Conservation (phyloP, 2,329 filamentous ascomycete genomes). For the Monosporascus sp. region DNA sequence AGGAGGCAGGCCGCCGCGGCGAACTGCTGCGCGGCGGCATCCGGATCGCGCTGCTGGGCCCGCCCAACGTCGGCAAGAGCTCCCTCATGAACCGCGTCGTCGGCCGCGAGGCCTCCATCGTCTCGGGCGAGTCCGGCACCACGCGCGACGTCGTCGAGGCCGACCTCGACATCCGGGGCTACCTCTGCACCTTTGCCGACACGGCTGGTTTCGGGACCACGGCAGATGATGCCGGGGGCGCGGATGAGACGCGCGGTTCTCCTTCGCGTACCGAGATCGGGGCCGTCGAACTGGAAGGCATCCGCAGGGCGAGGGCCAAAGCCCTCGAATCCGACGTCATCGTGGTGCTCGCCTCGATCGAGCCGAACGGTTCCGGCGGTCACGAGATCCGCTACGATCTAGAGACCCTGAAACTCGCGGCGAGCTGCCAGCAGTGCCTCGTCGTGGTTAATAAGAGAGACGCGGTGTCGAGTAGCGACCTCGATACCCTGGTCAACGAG, state of each 20-base stretch:
- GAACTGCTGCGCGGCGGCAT: constrained; percentile 84
- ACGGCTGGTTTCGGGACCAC: constrained; percentile 76
- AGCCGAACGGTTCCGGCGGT: constrained; percentile 34
- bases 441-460: constrained; percentile 62
- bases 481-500: constrained; percentile 31
- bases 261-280: constrained; percentile 45
- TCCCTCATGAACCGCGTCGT: constrained; percentile 87
- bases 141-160: constrained; percentile 93
- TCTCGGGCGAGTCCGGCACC: constrained; percentile 87
- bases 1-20: constrained; percentile 71
- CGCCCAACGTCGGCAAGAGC: constrained; percentile 93
- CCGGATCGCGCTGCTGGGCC: constrained; percentile 77
- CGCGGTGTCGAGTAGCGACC: constrained; percentile 28
- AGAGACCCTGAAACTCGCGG: constrained; percentile 51
- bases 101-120: constrained; percentile 89
- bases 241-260: not conserved
- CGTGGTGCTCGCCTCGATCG: constrained; percentile 72
- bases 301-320: constrained; percentile 75
- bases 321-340: constrained; percentile 82
- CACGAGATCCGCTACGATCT: constrained; percentile 45
- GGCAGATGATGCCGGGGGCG: constrained; percentile 7
- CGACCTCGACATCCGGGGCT: constrained; percentile 81
- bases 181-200: constrained; percentile 89
- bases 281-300: constrained; percentile 80
- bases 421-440: constrained; percentile 41